These are phyloP conservation scores for Capsicum rhomboideum DNA, from an alignment of 257 asterid genomes.

Conservation along the genomic window DNA sequence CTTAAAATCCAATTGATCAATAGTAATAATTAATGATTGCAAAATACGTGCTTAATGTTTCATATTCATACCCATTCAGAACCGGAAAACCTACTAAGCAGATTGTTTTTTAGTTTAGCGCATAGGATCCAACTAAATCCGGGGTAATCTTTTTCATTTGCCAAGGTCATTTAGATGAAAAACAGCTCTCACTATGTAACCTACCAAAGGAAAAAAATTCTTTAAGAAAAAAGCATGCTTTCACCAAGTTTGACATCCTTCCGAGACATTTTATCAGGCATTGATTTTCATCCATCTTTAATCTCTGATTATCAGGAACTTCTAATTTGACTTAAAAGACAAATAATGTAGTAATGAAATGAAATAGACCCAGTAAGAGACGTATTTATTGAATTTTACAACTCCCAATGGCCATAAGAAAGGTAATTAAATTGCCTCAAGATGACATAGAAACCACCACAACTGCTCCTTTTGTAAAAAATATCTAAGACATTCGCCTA, in stretches of 20 bases:
- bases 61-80: background rate
- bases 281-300: background rate
- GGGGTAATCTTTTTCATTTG: background rate
- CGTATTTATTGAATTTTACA: background rate
- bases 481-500: background rate
- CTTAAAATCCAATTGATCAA: background rate
- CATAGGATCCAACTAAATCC: background rate
- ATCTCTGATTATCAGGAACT: background rate
- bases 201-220: background rate
- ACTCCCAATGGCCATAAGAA: background rate
- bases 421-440: background rate
- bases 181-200: background rate
- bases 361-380: background rate
- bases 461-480: background rate
- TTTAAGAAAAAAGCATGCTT: background rate
- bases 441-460: background rate
- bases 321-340: background rate
- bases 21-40: background rate
- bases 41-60: background rate
- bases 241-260: background rate
- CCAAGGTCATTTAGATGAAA: background rate
- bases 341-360: background rate
- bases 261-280: background rate
- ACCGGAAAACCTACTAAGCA: background rate
- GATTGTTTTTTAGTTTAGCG: background rate